Percentiles rank a stretch among this genome's conserved stretches.
phyloP scores from a whole-genome alignment of 2,329 filamentous ascomycete genomes.

The Hypoxylon sp. region DNA sequence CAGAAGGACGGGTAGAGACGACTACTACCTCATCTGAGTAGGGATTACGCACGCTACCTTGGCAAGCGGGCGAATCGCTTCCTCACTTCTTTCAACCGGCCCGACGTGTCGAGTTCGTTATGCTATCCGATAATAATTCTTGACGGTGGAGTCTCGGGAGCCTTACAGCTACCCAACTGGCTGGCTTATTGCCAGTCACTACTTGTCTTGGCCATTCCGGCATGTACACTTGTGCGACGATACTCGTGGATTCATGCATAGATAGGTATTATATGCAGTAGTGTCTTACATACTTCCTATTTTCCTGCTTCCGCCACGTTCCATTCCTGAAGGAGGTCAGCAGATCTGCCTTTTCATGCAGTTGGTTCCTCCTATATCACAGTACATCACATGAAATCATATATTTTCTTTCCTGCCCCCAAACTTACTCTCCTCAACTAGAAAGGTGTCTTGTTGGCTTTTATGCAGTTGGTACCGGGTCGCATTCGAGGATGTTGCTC shows the following conservation, averaged over 20 bases:
- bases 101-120: constrained; percentile 31
- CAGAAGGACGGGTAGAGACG: constrained; percentile 38
- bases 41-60: constrained; percentile 25
- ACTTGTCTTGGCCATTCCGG: constrained; percentile 7
- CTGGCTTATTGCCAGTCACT: constrained; percentile 4
- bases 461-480: constrained; percentile 47
- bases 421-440: constrained; percentile 30
- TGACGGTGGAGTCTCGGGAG: constrained; percentile 34
- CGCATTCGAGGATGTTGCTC: constrained; percentile 40
- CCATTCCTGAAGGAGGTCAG: constrained; percentile 39
- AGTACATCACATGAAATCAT: constrained; percentile 41
- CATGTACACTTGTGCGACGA: constrained; percentile 22
- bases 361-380: constrained; percentile 46
- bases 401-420: constrained; percentile 42
- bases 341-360: constrained; percentile 44
- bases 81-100: constrained; percentile 27
- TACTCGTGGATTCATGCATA: constrained; percentile 32
- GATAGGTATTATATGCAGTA: constrained; percentile 41
- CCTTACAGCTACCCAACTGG: constrained; percentile 25
- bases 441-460: constrained; percentile 27
- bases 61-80: constrained; percentile 32
- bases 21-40: constrained; percentile 38
- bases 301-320: constrained; percentile 33
- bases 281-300: constrained; percentile 21
- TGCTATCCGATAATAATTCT: constrained; percentile 37